Conservation (phyloP, 2,329 filamentous ascomycete species). For the Hypoxylon sp. region DNA sequence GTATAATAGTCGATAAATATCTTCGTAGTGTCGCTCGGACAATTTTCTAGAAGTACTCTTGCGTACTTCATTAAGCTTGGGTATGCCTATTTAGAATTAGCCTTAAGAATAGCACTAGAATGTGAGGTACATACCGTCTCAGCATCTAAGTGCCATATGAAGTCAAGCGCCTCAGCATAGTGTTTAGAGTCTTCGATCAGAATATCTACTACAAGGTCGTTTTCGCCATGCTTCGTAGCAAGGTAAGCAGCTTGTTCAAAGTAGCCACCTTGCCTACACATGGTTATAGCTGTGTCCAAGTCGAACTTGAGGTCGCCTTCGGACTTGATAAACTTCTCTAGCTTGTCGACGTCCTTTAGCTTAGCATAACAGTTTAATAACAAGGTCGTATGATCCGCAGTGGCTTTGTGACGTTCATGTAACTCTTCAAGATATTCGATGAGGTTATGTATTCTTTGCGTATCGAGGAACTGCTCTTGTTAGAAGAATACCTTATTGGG, state of each 20-base stretch:
- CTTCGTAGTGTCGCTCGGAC: conserved; percentile 83
- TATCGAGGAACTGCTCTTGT: conserved; percentile 84
- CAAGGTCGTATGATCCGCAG: conserved; percentile 94
- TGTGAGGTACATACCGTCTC: conserved; percentile 70
- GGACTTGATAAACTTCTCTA: conserved; percentile 96
- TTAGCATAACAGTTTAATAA: conserved; percentile 98
- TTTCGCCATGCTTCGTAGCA: conserved; percentile 93
- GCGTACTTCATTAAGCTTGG: conserved; percentile 95
- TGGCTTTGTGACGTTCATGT: conserved; percentile 93
- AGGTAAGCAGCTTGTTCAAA: conserved; percentile 97
- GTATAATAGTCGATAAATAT: conserved; percentile 97
- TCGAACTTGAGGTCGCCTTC: conserved; percentile 96
- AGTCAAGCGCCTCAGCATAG: conserved; percentile 89
- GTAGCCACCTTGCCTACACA: conserved; percentile 98
- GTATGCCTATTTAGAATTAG: conserved; percentile 73
- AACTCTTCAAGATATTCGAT: conserved; percentile 98
- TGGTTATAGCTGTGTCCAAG: conserved; percentile 94
- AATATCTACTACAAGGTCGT: conserved; percentile 94
- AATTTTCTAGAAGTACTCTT: conserved; percentile 89
- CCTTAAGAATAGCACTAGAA: neutral
- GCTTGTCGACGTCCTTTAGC: conserved; percentile 94
- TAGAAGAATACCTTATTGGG: conserved; percentile 2
- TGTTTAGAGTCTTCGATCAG: conserved; percentile 95
- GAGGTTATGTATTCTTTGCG: conserved; percentile 95
- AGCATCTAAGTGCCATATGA: conserved; percentile 90